Percentiles rank a stretch among this genome's conserved stretches.
Conservation (phyloP, 176 grass and related monocot species). For the Juncus effusus region DNA sequence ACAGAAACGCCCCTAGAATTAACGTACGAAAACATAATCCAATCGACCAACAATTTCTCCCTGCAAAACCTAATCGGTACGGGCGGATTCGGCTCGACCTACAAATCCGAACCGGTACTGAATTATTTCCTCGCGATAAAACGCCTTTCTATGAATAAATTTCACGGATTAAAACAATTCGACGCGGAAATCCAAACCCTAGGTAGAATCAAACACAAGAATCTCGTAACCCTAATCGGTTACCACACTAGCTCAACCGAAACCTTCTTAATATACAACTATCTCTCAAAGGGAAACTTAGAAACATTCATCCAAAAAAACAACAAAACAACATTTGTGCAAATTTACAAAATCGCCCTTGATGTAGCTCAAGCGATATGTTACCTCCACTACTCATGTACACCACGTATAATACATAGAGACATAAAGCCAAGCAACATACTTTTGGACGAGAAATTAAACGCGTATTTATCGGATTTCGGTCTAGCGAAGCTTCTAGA, state of each 20-base stretch:
- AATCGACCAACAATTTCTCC: slow-evolving; percentile 55
- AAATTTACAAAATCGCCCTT: slow-evolving; percentile 52
- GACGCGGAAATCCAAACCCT: slow-evolving; percentile 63
- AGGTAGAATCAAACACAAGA: slow-evolving; percentile 50
- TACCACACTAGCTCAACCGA: slow-evolving; percentile 54
- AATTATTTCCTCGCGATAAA: slow-evolving; percentile 58
- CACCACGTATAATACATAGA: slow-evolving; percentile 55
- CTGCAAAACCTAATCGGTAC: slow-evolving; percentile 64
- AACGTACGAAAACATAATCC: slow-evolving; percentile 50
- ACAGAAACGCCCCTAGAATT: slow-evolving; percentile 20
- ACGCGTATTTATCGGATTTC: slow-evolving; percentile 70
- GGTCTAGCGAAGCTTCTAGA: slow-evolving; percentile 61
- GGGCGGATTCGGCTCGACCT: slow-evolving; percentile 61
- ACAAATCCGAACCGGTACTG: slow-evolving; percentile 54
- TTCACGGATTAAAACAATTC: slow-evolving; percentile 69
- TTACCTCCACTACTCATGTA: slow-evolving; percentile 54
- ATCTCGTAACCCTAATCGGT: slow-evolving; percentile 69
- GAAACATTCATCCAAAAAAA: slow-evolving; percentile 49
- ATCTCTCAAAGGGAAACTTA: slow-evolving; percentile 54
- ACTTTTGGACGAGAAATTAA: slow-evolving; percentile 51
- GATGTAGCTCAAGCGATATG: slow-evolving; percentile 51
- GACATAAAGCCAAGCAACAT: slow-evolving; percentile 75
- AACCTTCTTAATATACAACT: slow-evolving; percentile 69
- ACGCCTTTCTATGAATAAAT: slow-evolving; percentile 59
- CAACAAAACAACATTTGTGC: slow-evolving; percentile 37